Conservation (phyloP, 78 protist species). For the Dictyostelium capitatum region DNA sequence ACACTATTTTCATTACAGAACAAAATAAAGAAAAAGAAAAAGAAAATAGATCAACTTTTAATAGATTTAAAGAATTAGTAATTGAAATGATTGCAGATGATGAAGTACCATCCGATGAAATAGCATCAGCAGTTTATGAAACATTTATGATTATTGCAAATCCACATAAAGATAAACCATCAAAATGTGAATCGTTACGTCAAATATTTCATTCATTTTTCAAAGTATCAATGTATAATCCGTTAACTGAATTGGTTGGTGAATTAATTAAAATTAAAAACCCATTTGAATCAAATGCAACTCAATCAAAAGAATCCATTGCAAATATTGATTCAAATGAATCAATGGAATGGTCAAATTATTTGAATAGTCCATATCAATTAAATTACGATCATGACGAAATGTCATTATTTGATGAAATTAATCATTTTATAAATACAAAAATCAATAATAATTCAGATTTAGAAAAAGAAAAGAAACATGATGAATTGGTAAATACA, state of each 20-base stretch:
- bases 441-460: constrained; percentile 4
- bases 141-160: constrained; percentile 66
- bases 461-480: neutral
- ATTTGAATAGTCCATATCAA: neutral
- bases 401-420: constrained; percentile 23
- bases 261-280: neutral
- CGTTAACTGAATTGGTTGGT: neutral
- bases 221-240: constrained; percentile 23
- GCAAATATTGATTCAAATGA: constrained; percentile 44
- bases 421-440: neutral
- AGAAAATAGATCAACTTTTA: constrained; percentile 53
- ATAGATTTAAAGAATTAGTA: constrained; percentile 51
- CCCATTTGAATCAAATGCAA: constrained; percentile 26
- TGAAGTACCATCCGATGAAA: constrained; percentile 53
- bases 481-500: neutral
- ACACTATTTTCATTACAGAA: no score
- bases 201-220: constrained; percentile 39
- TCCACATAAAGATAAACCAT: constrained; percentile 48
- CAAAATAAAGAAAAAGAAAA: constrained; percentile 26
- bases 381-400: neutral
- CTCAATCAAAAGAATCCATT: constrained; percentile 1
- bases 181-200: constrained; percentile 49
- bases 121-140: constrained; percentile 52
- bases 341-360: constrained; percentile 42
- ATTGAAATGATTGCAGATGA: constrained; percentile 47